These are phyloP conservation scores for Osmanthus fragrans DNA, from an alignment of 257 asterid genomes.

Conservation along the genomic window DNA sequence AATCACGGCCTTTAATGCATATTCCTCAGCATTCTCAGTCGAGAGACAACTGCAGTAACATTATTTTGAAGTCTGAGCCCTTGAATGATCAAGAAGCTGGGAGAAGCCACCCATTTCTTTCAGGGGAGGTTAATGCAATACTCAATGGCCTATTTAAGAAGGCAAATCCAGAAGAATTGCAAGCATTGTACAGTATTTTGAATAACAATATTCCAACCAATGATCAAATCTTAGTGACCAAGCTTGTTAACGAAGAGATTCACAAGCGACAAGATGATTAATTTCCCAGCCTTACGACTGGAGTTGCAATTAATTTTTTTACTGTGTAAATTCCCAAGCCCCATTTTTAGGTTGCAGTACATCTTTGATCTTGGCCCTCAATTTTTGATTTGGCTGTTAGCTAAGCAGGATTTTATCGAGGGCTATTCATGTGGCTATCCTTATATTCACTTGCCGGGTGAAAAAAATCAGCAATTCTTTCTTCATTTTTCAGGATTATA, in stretches of 20 bases:
- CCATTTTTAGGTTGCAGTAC: slow-evolving; percentile 40
- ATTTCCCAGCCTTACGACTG: slow-evolving; percentile 22
- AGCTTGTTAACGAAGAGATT: slow-evolving; percentile 65
- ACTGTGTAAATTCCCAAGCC: slow-evolving; percentile 43
- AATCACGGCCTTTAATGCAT: slow-evolving; percentile 83
- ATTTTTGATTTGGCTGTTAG: slow-evolving; percentile 26
- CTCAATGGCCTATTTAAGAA: slow-evolving; percentile 65
- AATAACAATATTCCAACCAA: slow-evolving; percentile 37
- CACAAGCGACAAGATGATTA: slow-evolving; percentile 41
- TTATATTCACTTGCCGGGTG: neutral
- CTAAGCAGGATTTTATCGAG: slow-evolving; percentile 32
- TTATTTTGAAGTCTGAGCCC: slow-evolving; percentile 44
- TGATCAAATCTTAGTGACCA: slow-evolving; percentile 51
- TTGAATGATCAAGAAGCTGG: slow-evolving; percentile 36
- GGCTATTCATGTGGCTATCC: slow-evolving; percentile 12
- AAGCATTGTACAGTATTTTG: slow-evolving; percentile 54
- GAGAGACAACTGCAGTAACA: slow-evolving; percentile 27
- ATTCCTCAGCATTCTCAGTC: slow-evolving; percentile 48
- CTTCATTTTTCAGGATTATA: neutral
- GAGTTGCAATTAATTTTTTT: slow-evolving; percentile 21
- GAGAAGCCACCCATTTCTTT: slow-evolving; percentile 18
- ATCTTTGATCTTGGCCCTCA: slow-evolving; percentile 17
- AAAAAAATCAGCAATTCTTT: neutral
- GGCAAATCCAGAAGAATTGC: slow-evolving; percentile 71
- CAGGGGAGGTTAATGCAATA: slow-evolving; percentile 34